Percentiles rank a stretch among this genome's conserved stretches.
These are phyloP conservation scores for Pseudogymnoascus sp. DNA, from an alignment of 2,329 filamentous ascomycete species.

Conservation along the genomic window DNA sequence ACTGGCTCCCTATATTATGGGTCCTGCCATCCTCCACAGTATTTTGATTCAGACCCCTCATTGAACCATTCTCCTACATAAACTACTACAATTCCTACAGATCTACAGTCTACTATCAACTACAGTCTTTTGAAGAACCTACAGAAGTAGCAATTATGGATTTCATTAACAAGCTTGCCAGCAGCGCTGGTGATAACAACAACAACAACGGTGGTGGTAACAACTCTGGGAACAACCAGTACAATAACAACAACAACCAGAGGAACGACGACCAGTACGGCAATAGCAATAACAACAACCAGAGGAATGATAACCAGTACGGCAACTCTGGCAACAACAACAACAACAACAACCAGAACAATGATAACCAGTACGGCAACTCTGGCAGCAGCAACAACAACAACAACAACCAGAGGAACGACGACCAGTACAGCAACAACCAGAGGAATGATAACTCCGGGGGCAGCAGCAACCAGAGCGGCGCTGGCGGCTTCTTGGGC, in stretches of 20 bases:
- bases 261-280: slow-evolving; percentile 21
- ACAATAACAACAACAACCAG: neutral
- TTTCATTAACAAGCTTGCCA: slow-evolving; percentile 47
- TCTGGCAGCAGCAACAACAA: neutral
- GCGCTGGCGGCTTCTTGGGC: slow-evolving; percentile 18
- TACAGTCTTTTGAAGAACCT: neutral
- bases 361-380: slow-evolving; percentile 27
- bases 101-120: neutral
- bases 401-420: neutral
- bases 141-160: slow-evolving; percentile 39
- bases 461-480: slow-evolving; percentile 24
- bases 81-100: neutral
- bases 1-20: slow-evolving; percentile 10
- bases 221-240: slow-evolving; percentile 15
- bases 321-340: neutral
- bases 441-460: slow-evolving; percentile 38
- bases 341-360: slow-evolving; percentile 13
- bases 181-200: slow-evolving; percentile 38
- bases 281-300: slow-evolving; percentile 12
- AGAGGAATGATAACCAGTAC: slow-evolving; percentile 19
- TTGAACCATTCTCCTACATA: neutral
- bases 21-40: neutral
- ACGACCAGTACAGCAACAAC: slow-evolving; percentile 23
- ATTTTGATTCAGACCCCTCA: slow-evolving; percentile 1
- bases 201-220: slow-evolving; percentile 28